Percentiles rank a stretch among this genome's conserved stretches.
Evolutionary conservation across 2,329 filamentous ascomycete genomes (phyloP).

Genomic region (Venturia effusa): DNA sequence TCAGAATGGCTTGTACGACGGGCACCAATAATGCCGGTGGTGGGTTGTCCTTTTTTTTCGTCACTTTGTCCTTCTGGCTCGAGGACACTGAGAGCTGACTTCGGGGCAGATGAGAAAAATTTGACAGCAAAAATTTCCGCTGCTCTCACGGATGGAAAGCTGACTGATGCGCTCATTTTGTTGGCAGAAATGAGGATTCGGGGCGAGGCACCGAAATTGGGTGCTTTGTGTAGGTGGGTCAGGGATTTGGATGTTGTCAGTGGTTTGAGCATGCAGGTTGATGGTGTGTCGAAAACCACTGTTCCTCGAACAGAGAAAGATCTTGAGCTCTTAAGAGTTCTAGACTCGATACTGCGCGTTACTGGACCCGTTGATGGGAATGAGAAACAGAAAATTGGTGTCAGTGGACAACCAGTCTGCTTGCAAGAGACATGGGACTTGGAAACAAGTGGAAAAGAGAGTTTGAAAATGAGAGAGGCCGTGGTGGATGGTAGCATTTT

Average conservation of each 20-base stretch:
- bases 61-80: neutral
- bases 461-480: slow-evolving; percentile 42
- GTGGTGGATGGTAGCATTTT: slow-evolving; percentile 50
- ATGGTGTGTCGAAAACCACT: slow-evolving; percentile 26
- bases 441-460: slow-evolving; percentile 27
- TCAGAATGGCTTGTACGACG: slow-evolving; percentile 57
- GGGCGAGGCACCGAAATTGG: slow-evolving; percentile 54
- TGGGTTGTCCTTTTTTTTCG: neutral
- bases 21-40: slow-evolving; percentile 48
- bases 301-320: slow-evolving; percentile 35
- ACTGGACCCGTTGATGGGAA: slow-evolving; percentile 50
- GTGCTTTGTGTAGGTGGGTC: slow-evolving; percentile 62
- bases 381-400: slow-evolving; percentile 19
- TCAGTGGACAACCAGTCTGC: slow-evolving; percentile 38
- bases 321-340: slow-evolving; percentile 45
- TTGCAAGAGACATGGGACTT: slow-evolving; percentile 53
- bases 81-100: neutral
- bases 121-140: slow-evolving; percentile 56
- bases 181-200: slow-evolving; percentile 61
- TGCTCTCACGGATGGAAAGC: slow-evolving; percentile 54
- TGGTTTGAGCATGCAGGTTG: slow-evolving; percentile 48
- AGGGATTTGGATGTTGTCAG: slow-evolving; percentile 59
- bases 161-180: slow-evolving; percentile 52
- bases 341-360: slow-evolving; percentile 54
- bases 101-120: slow-evolving; percentile 41